phyloP scores from a whole-genome alignment of 2,329 filamentous ascomycete species.

The Apiospora saccharicola region DNA sequence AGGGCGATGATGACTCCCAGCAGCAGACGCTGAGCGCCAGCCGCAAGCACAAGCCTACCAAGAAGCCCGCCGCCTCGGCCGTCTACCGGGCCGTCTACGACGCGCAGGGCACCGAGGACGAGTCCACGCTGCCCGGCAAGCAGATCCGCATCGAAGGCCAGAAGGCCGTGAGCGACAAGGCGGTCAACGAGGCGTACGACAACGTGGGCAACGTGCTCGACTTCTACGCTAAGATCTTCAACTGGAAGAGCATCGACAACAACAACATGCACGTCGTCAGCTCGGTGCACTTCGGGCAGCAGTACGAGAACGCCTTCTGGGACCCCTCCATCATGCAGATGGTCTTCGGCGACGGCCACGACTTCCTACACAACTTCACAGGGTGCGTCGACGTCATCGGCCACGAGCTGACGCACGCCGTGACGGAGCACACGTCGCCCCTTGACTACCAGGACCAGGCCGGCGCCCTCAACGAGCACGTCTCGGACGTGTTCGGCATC shows the following conservation, averaged over 20 bases:
- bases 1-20: slow-evolving; percentile 27
- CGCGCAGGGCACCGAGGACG: slow-evolving; percentile 47
- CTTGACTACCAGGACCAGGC: slow-evolving; percentile 59
- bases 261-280: slow-evolving; percentile 56
- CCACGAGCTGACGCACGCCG: slow-evolving; percentile 64
- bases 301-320: slow-evolving; percentile 64
- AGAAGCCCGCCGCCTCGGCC: slow-evolving; percentile 29
- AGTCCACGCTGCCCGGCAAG: slow-evolving; percentile 50
- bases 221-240: slow-evolving; percentile 58
- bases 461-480: slow-evolving; percentile 64
- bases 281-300: slow-evolving; percentile 59
- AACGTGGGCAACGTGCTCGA: slow-evolving; percentile 57
- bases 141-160: slow-evolving; percentile 53
- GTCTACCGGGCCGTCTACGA: slow-evolving; percentile 54
- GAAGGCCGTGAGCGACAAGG: slow-evolving; percentile 47
- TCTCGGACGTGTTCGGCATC: slow-evolving; percentile 64
- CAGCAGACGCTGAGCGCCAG: slow-evolving; percentile 31
- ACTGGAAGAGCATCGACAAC: slow-evolving; percentile 61
- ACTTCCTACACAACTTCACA: slow-evolving; percentile 60
- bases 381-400: slow-evolving; percentile 61
- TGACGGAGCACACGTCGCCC: slow-evolving; percentile 58
- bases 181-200: slow-evolving; percentile 58
- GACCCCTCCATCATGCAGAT: slow-evolving; percentile 57
- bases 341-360: slow-evolving; percentile 63
- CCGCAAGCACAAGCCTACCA: slow-evolving; percentile 29